Evolutionary conservation across 805 yeast species (phyloP).

Genomic region (Teunomyces kruisii): DNA sequence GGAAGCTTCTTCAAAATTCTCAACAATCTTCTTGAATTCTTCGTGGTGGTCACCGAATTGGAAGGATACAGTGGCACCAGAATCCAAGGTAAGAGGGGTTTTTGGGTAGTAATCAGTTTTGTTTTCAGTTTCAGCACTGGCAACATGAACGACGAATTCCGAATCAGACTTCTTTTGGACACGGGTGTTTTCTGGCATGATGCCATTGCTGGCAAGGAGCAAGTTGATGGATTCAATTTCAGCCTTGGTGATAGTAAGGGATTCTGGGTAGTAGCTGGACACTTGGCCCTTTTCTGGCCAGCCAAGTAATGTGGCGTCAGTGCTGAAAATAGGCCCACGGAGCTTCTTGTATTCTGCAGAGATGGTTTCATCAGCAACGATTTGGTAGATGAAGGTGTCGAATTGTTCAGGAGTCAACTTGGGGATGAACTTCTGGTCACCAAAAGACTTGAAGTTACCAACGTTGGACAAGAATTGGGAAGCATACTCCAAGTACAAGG

Average conservation of each 20-base stretch:
- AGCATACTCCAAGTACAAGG: conserved; percentile 64
- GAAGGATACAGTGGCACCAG: conserved; percentile 47
- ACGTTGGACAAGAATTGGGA: conserved; percentile 73
- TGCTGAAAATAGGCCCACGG: conserved; percentile 51
- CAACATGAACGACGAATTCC: conserved; percentile 62
- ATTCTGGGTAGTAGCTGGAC: conserved; percentile 67
- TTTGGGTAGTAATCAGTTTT: conserved; percentile 54
- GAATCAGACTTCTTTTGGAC: conserved; percentile 53
- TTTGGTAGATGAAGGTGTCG: conserved; percentile 43
- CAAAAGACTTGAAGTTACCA: conserved; percentile 84
- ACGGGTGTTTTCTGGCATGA: conserved; percentile 81
- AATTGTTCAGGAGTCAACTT: conserved; percentile 50
- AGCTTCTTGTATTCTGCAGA: conserved; percentile 42
- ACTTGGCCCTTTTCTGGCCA: conserved; percentile 77
- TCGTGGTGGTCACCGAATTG: conserved; percentile 75
- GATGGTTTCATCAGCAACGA: conserved; percentile 35
- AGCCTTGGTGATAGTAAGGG: conserved; percentile 42
- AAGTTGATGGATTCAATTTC: conserved; percentile 70
- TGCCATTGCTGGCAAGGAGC: conserved; percentile 59
- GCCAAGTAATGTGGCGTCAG: conserved; percentile 59
- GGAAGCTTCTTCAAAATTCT: conserved; percentile 55
- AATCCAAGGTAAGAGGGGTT: conserved; percentile 32
- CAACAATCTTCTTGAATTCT: conserved; percentile 62
- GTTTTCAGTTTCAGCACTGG: conserved; percentile 57
- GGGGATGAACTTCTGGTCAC: conserved; percentile 86